phyloP scores from a whole-genome alignment of 2,329 filamentous ascomycete species.

The Arthrobotrys musiformis region DNA sequence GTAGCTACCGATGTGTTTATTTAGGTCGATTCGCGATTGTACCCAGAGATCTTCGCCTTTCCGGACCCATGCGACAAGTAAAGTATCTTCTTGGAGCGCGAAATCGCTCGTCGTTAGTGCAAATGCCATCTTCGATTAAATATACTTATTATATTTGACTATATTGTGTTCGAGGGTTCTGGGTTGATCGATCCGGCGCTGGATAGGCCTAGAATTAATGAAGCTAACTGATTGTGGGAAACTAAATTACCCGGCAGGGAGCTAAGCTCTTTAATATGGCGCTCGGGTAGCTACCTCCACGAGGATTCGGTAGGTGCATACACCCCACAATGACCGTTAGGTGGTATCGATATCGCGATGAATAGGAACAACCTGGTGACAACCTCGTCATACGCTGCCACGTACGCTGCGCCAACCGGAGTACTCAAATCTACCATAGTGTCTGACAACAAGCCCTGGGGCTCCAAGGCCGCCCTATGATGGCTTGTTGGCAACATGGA shows the following conservation, averaged over 20 bases:
- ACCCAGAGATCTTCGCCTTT: not conserved
- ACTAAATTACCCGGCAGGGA: not conserved
- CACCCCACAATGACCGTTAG: no score
- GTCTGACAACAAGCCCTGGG: not conserved
- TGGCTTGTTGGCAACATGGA: not conserved
- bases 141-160: not conserved
- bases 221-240: not conserved
- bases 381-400: no score
- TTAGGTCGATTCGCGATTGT: not conserved
- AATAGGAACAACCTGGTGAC: no score
- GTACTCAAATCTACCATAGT: not conserved
- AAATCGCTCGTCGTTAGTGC: slow-evolving; percentile 10
- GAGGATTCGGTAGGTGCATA: no score
- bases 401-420: not conserved
- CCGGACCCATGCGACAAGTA: not conserved
- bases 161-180: not conserved
- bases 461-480: not conserved
- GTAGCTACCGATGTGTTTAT: not conserved
- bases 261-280: not conserved
- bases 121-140: not conserved
- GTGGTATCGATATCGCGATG: no score
- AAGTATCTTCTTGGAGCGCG: not conserved
- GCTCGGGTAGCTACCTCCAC: not conserved
- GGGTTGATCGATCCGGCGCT: not conserved
- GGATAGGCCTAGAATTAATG: not conserved